Evolutionary conservation across 495 filamentous ascomycete species (phyloP).

Genomic region (Penicillium arizonense): DNA sequence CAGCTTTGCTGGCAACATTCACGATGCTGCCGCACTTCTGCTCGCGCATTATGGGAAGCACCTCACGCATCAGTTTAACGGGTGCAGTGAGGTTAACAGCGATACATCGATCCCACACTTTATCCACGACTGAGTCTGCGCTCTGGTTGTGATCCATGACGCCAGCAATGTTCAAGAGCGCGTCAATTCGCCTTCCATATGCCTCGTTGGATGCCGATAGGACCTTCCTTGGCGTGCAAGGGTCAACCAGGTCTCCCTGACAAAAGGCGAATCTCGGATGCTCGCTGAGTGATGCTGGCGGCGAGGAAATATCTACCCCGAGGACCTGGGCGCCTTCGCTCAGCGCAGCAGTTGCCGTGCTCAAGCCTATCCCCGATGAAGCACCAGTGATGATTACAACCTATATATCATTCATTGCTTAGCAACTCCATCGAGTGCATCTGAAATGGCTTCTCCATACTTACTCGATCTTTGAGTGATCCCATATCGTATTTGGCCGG

Average conservation of each 20-base stretch:
- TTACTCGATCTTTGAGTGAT: too few relatives aligned
- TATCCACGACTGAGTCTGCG: conserved; percentile 27
- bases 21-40: conserved; percentile 27
- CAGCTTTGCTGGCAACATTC: conserved; percentile 41
- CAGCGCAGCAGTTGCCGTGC: neutral
- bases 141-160: conserved; percentile 37
- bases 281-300: neutral
- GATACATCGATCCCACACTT: conserved; percentile 17
- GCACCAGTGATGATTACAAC: neutral
- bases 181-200: conserved; percentile 24
- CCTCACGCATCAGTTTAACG: neutral
- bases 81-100: neutral
- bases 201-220: neutral
- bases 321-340: neutral
- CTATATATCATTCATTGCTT: neutral
- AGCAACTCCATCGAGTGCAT: too few relatives aligned
- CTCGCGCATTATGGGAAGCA: neutral
- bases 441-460: too few relatives aligned
- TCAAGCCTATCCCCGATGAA: neutral
- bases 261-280: neutral
- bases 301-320: neutral
- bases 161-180: conserved; percentile 40
- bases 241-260: neutral
- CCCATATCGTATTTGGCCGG: too few relatives aligned
- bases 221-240: neutral